Evolutionary conservation across 805 yeast species (phyloP).

Genomic region (Millerozyma acaciae): DNA sequence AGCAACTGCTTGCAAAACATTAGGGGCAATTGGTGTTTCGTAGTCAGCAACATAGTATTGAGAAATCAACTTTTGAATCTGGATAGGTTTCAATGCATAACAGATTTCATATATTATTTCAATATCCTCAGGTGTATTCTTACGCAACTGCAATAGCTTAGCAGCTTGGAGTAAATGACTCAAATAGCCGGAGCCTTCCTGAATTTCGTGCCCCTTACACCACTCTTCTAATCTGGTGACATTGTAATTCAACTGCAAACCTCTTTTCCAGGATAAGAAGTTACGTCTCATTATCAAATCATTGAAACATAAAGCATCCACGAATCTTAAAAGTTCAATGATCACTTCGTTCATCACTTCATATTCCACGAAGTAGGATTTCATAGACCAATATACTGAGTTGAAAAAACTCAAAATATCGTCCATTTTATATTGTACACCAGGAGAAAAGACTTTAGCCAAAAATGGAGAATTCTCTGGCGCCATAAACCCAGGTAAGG

Average conservation of each 20-base stretch:
- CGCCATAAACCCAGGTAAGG: constrained; percentile 92
- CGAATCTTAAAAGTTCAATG: constrained; percentile 74
- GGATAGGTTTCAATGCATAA: constrained; percentile 90
- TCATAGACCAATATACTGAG: constrained; percentile 89
- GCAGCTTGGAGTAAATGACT: constrained; percentile 90
- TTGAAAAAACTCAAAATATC: constrained; percentile 87
- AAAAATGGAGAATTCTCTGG: constrained; percentile 79
- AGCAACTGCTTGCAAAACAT: constrained; percentile 76
- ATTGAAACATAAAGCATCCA: constrained; percentile 92
- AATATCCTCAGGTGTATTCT: constrained; percentile 84
- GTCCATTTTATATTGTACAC: constrained; percentile 84
- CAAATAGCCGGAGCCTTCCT: constrained; percentile 80
- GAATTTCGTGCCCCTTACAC: constrained; percentile 92
- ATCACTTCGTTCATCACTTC: constrained; percentile 83
- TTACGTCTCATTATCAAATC: constrained; percentile 92
- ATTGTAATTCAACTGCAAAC: constrained; percentile 92
- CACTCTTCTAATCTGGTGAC: constrained; percentile 96
- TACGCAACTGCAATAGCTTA: constrained; percentile 85
- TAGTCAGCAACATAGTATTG: constrained; percentile 92
- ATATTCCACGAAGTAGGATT: constrained; percentile 79
- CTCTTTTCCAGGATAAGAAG: constrained; percentile 96
- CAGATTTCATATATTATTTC: constrained; percentile 92
- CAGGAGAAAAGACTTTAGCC: constrained; percentile 73
- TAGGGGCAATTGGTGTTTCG: constrained; percentile 85
- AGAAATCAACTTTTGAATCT: constrained; percentile 85